These are phyloP conservation scores for Chlorella sorokiniana DNA, from an alignment of 139 green algal genomes.

Conservation along the genomic window DNA sequence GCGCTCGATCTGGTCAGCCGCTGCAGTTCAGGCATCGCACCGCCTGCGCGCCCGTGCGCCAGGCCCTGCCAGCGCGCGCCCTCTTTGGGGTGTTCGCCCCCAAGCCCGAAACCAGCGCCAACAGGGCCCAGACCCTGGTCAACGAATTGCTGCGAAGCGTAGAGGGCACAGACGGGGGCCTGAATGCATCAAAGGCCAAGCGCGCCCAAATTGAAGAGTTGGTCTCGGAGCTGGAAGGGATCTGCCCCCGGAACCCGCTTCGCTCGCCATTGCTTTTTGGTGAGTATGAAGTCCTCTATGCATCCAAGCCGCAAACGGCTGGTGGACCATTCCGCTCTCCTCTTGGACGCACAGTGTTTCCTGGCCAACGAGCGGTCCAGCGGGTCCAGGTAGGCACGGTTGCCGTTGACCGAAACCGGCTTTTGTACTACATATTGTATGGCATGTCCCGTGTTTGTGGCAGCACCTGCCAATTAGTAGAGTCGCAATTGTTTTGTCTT, in stretches of 20 bases:
- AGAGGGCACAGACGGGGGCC: conserved; percentile 21
- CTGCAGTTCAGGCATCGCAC: not conserved
- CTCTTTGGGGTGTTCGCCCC: conserved; percentile 19
- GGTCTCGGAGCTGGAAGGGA: conserved; percentile 37
- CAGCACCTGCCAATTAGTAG: too few species aligned
- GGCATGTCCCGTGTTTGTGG: not conserved
- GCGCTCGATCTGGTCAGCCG: conserved; percentile 22
- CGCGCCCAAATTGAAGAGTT: conserved; percentile 36
- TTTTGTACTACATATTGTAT: not conserved
- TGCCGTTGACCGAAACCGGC: not conserved
- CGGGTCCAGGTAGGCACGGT: conserved; percentile 23
- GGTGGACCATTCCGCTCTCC: conserved; percentile 38
- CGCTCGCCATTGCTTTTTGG: conserved; percentile 35
- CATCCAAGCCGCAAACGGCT: conserved; percentile 35
- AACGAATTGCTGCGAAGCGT: conserved; percentile 29
- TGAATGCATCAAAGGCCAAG: conserved; percentile 5
- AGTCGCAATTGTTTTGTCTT: too few species aligned
- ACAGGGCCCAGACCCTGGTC: conserved; percentile 20
- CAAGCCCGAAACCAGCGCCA: conserved; percentile 10
- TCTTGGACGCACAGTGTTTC: conserved; percentile 35
- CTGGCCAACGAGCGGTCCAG: conserved; percentile 32
- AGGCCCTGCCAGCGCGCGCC: not conserved
- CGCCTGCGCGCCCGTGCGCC: not conserved
- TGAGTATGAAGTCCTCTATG: conserved; percentile 40
- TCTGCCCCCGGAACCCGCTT: conserved; percentile 38